Conservation (phyloP, 2,329 filamentous ascomycete species). For the Alternaria postmessia region DNA sequence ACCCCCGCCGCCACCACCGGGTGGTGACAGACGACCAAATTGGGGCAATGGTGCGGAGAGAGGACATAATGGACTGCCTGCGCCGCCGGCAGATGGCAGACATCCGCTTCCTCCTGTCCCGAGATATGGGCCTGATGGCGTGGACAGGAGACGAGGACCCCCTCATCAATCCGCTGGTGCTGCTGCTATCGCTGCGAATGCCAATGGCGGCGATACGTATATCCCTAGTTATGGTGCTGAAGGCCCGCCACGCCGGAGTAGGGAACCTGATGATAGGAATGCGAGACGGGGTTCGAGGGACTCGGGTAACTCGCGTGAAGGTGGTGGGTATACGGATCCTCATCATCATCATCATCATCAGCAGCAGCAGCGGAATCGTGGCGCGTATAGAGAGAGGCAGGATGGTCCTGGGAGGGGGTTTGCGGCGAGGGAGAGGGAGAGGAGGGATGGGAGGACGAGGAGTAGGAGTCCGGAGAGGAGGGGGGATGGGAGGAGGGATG, state of each 20-base stretch:
- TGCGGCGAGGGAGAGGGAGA: background rate
- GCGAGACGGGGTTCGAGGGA: slow-evolving; percentile 42
- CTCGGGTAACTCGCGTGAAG: slow-evolving; percentile 44
- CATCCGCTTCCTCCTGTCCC: slow-evolving; percentile 48
- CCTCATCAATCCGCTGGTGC: background rate
- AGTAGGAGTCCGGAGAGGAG: slow-evolving; percentile 48
- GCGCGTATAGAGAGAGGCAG: slow-evolving; percentile 7
- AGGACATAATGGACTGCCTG: slow-evolving; percentile 39
- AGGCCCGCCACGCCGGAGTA: slow-evolving; percentile 42
- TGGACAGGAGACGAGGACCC: slow-evolving; percentile 34
- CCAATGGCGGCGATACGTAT: slow-evolving; percentile 52
- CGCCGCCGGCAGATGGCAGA: slow-evolving; percentile 48
- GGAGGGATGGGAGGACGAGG: slow-evolving; percentile 44
- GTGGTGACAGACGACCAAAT: slow-evolving; percentile 38
- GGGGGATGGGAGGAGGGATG: background rate
- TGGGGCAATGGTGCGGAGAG: slow-evolving; percentile 42
- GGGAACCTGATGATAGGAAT: slow-evolving; percentile 47
- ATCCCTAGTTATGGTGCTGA: slow-evolving; percentile 53
- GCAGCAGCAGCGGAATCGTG: slow-evolving; percentile 29
- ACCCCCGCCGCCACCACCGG: slow-evolving; percentile 46
- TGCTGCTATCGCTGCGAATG: background rate
- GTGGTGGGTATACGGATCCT: slow-evolving; percentile 37
- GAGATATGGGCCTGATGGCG: slow-evolving; percentile 39
- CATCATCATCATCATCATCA: slow-evolving; percentile 27
- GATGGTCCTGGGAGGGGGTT: no score